Evolutionary conservation across 345 rosid genomes (phyloP), one percentile per base, ranked within the genome.

Genomic region (Eutrema yunnanense): DNA sequence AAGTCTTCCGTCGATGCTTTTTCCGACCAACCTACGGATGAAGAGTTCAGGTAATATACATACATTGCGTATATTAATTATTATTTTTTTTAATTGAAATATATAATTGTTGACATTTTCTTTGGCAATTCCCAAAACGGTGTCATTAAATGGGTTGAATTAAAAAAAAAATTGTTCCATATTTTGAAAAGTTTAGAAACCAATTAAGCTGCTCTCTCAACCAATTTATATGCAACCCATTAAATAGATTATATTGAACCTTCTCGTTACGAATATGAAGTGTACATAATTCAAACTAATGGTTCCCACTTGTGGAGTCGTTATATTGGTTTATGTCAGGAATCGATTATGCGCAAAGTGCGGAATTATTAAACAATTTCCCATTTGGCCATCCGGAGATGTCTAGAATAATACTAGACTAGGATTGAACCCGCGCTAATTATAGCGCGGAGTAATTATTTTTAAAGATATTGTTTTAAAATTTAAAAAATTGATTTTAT

Each of bases 1-100:
- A 79, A 80, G 73, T 78, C 82, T 55, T 88, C 88, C 42, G 78
- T 82, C 8, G 79, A 75, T 54, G 81, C 69, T 65, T 82, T 90
- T 58, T 73, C 83, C 33, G 74, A 76, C 52, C 81, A 81, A n/a
- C 53, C 60, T 26, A 75, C 54, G 27, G 75, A 74, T 52, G 65
- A 73, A 27, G 85, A 84, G 67, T 86, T 87, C 73, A 80, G 92
- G 95, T 87, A 84, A 69, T 29, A 22, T 63, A 41, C 12, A 65
- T 40, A 48, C 26, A 50, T 46, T 30, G 54, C 5, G 34, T 11
- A 44, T 22, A 48, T 49, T 3, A 19, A 14, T 14, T 1, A 34
- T 9, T 8, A 43, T 22, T 22, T 22, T 22, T n/a, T 22, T 22
- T 22, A 1, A 22, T 22, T 22, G 26, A 22, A 22, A 22, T 58